Conservation (phyloP, 83 land plant species). For the Thuja plicata region DNA sequence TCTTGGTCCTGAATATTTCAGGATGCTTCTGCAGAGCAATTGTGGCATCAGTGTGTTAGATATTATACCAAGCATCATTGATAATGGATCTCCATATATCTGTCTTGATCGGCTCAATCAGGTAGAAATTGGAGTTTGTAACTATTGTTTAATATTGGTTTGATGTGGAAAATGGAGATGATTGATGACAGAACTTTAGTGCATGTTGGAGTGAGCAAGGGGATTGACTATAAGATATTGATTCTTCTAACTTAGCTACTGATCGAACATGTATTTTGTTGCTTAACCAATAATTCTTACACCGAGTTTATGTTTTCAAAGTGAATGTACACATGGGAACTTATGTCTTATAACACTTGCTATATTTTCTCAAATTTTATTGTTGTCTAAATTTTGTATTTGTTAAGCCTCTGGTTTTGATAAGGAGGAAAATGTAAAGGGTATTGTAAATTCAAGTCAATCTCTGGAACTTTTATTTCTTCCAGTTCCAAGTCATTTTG, state of each 20-base stretch:
- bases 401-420: neutral
- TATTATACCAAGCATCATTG: slow-evolving; percentile 57
- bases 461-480: neutral
- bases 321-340: neutral
- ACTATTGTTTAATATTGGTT: neutral
- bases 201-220: neutral
- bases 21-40: slow-evolving; percentile 90
- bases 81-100: slow-evolving; percentile 56
- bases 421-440: neutral
- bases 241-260: neutral
- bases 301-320: neutral
- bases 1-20: slow-evolving; percentile 82
- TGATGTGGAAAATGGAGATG: neutral
- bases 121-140: slow-evolving; percentile 32
- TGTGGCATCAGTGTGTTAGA: slow-evolving; percentile 97
- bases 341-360: neutral
- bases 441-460: neutral
- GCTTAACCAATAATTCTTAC: neutral
- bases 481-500: neutral
- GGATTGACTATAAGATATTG: neutral
- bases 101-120: slow-evolving; percentile 91
- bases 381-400: neutral
- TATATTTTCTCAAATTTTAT: neutral
- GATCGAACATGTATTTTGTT: neutral
- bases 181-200: neutral